phyloP scores from a whole-genome alignment of 2,329 filamentous ascomycete genomes.

The Trichoderma koningiopsis region DNA sequence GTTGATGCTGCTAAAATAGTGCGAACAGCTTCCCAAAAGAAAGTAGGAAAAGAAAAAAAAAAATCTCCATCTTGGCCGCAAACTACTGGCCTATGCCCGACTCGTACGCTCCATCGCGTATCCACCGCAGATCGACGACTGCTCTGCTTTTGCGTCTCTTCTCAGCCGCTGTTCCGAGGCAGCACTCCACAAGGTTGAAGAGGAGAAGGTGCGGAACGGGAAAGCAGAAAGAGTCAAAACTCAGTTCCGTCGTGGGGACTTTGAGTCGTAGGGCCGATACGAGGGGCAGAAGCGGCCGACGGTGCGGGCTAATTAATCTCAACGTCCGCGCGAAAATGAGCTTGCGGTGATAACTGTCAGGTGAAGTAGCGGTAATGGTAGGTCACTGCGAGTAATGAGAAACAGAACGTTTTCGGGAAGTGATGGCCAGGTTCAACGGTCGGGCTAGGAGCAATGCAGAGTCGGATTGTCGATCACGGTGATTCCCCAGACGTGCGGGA shows the following conservation, averaged over 20 bases:
- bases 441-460: background rate
- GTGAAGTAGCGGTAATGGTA: background rate
- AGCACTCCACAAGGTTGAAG: background rate
- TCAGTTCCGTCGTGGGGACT: background rate
- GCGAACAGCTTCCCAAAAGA: too few relatives aligned
- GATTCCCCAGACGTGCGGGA: background rate
- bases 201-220: background rate
- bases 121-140: conserved; percentile 2
- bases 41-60: background rate
- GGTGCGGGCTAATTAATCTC: background rate
- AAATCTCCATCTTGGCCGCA: background rate
- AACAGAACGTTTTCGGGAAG: background rate
- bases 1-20: background rate
- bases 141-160: background rate
- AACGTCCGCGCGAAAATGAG: background rate
- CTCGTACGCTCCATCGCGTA: background rate
- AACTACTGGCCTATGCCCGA: background rate
- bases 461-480: background rate
- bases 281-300: background rate
- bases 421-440: background rate
- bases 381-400: conserved; percentile 14
- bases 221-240: background rate
- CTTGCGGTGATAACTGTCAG: conserved; percentile 11
- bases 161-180: background rate
- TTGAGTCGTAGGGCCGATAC: background rate